These are phyloP conservation scores for Solanum rostratum DNA, from an alignment of 257 asterid genomes.

Conservation along the genomic window DNA sequence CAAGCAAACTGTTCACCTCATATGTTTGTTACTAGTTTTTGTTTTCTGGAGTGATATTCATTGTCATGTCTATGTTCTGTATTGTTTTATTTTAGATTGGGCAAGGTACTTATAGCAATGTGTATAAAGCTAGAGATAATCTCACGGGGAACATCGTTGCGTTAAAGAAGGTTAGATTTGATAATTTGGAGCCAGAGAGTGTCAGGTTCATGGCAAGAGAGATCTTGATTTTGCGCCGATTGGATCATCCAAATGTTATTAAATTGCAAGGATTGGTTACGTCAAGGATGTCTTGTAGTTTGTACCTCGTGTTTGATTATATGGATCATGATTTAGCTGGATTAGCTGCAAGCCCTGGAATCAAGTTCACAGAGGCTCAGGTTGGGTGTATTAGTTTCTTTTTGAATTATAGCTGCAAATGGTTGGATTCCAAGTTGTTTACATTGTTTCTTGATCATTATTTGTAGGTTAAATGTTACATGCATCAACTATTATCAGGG, in stretches of 20 bases:
- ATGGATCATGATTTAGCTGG: slow-evolving; percentile 93
- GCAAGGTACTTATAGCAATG: slow-evolving; percentile 83
- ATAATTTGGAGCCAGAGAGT: slow-evolving; percentile 86
- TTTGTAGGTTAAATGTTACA: slow-evolving; percentile 72
- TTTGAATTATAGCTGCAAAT: not conserved
- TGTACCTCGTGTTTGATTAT: slow-evolving; percentile 68
- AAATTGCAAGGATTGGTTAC: slow-evolving; percentile 74
- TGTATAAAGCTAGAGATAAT: slow-evolving; percentile 76
- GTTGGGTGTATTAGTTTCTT: slow-evolving; percentile 15
- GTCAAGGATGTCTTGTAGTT: slow-evolving; percentile 84
- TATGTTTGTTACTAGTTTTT: slow-evolving; percentile 3
- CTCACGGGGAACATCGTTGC: slow-evolving; percentile 62
- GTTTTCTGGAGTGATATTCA: slow-evolving; percentile 1
- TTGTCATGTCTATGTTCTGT: not conserved
- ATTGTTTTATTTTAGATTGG: slow-evolving; percentile 51
- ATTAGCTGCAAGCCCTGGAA: slow-evolving; percentile 64
- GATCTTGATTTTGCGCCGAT: slow-evolving; percentile 68
- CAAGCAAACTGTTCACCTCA: slow-evolving; percentile 4
- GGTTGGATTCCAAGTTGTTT: slow-evolving; percentile 6
- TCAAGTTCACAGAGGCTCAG: slow-evolving; percentile 78
- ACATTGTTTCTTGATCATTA: slow-evolving; percentile 9
- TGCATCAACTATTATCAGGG: slow-evolving; percentile 70
- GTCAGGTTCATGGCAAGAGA: slow-evolving; percentile 92
- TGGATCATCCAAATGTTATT: slow-evolving; percentile 90
- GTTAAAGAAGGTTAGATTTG: slow-evolving; percentile 76